Evolutionary conservation across 2,329 filamentous ascomycete species (phyloP), one percentile per base, ranked within the genome.

Genomic region (Madurella fahalii): DNA sequence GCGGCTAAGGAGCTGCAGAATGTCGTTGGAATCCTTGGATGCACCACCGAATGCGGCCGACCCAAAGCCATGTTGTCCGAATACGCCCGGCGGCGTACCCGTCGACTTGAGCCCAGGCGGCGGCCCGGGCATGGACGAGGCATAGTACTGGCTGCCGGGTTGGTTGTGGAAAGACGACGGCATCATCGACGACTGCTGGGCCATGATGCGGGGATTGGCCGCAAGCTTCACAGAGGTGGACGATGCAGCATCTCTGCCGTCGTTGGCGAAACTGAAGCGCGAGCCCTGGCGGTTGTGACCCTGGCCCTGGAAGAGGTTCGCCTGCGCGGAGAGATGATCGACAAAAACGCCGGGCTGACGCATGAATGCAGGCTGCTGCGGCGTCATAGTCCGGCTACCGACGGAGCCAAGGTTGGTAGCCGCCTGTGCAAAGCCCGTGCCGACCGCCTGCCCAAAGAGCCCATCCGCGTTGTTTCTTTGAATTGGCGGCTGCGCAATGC

Each of bases 71-170:
- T 94, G 89, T 71, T 96, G 91, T 31, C 90, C 89, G 71, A 96
- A 97, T 82, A 96, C 94, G 64, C 89, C 91, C 15, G 94, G 93
- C 54, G 94, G 93, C 16, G 93, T 97, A 41, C 91, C 90, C 2
- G 92, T 92, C 18, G 93, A 95, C 74, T 99, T 99, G 30, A 99
- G 78, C 9, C 94, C 94, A 0, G 94, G 95, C 56, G 94, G 94
- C 30, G 95, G 94, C 3, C 92, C 93, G 65, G 95, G 90, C 66
- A 96, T 90, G 9, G 89, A 89, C 51, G 84, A 86, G 46, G 86
- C 83, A 70, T 94, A 96, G 68, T 90, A 94, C 59, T 89, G 88
- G 60, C 79, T 83, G 61, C 79, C 71, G 69, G 83, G 71, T 63
- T 84, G 81, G 40, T 77, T 74, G 62, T 85, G 83, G 66, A 82